These are phyloP conservation scores for Musa itinerans DNA, from an alignment of 176 grass and related monocot species.

Conservation along the genomic window DNA sequence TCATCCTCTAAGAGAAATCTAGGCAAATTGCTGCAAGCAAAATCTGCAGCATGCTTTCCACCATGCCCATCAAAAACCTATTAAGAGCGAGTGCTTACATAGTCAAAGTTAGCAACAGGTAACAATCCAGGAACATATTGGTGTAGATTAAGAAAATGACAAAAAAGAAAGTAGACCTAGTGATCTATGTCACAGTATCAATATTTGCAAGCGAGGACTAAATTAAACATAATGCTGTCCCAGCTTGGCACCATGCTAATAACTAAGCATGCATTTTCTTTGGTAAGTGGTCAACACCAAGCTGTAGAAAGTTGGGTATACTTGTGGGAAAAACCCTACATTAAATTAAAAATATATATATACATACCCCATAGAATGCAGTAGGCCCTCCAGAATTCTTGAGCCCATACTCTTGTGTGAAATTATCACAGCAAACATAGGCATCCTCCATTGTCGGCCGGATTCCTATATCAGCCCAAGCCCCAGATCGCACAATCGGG, in stretches of 20 bases:
- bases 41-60: conserved; percentile 90
- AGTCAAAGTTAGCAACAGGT: neutral
- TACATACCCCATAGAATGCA: conserved; percentile 81
- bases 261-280: too few relatives aligned
- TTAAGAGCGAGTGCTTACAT: conserved; percentile 18
- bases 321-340: neutral
- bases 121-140: neutral
- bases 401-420: conserved; percentile 52
- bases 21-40: conserved; percentile 69
- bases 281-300: neutral
- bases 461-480: conserved; percentile 63
- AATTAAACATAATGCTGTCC: too few relatives aligned
- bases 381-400: conserved; percentile 43
- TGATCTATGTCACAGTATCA: too few relatives aligned
- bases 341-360: neutral
- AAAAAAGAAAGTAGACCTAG: too few relatives aligned
- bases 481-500: conserved; percentile 60
- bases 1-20: conserved; percentile 68
- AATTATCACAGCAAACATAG: conserved; percentile 62
- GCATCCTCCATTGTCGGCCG: conserved; percentile 75
- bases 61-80: conserved; percentile 96
- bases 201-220: too few relatives aligned
- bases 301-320: neutral
- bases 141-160: neutral
- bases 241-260: too few relatives aligned